Conservation (phyloP, 495 filamentous ascomycete genomes). For the Xylaria castorea region DNA sequence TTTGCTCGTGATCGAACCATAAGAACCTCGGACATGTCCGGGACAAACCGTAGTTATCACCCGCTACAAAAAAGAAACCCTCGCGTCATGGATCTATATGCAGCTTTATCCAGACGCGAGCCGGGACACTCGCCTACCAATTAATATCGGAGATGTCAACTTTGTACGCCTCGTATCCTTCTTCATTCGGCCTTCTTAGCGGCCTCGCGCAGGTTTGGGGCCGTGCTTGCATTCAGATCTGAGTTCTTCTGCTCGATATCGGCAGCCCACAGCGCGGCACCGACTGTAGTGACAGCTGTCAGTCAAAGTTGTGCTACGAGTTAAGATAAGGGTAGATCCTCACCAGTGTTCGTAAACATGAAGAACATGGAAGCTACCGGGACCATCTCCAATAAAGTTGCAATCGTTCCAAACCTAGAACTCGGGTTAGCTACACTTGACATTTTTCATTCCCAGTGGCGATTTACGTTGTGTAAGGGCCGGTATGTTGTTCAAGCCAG, state of each 20-base stretch:
- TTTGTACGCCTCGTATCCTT: slow-evolving; percentile 29
- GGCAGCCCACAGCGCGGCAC: slow-evolving; percentile 91
- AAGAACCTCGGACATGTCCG: neutral
- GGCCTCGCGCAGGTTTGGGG: slow-evolving; percentile 59
- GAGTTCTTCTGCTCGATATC: slow-evolving; percentile 76
- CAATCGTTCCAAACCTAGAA: slow-evolving; percentile 77
- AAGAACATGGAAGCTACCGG: slow-evolving; percentile 85
- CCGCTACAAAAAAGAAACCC: neutral
- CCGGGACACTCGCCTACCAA: slow-evolving; percentile 26
- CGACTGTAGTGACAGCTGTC: slow-evolving; percentile 54
- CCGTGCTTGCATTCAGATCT: slow-evolving; percentile 56
- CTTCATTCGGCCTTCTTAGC: slow-evolving; percentile 61
- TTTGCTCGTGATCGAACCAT: slow-evolving; percentile 10
- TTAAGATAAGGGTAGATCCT: slow-evolving; percentile 24
- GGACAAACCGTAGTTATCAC: neutral
- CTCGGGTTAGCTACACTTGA: slow-evolving; percentile 17
- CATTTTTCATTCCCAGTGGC: neutral
- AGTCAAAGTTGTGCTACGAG: slow-evolving; percentile 25
- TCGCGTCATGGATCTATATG: slow-evolving; percentile 3
- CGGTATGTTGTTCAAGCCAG: slow-evolving; percentile 68
- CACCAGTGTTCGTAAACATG: slow-evolving; percentile 84
- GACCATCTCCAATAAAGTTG: slow-evolving; percentile 81
- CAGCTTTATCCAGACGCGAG: neutral
- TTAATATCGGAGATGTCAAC: slow-evolving; percentile 38
- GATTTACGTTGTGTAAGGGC: slow-evolving; percentile 77